These are phyloP conservation scores for Jaapia argillacea DNA, from an alignment of 768 basidiomycete species.

Conservation along the genomic window DNA sequence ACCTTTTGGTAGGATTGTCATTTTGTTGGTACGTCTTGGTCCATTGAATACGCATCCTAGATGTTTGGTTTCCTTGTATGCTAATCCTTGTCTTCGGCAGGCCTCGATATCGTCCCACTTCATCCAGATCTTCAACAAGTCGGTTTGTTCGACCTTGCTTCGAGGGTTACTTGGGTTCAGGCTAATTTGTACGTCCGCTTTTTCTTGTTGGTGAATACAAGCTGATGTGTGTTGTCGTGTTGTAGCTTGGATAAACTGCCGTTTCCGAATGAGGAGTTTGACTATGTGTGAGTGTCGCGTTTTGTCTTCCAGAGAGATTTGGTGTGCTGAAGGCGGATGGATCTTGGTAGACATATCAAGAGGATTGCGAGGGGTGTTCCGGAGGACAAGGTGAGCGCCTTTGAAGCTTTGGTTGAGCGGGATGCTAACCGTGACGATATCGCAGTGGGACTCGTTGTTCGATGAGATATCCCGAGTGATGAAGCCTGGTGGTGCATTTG, in stretches of 20 bases:
- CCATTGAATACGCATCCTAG: not conserved
- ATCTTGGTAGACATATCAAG: conserved; percentile 45
- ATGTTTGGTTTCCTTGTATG: not conserved
- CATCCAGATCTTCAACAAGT: conserved; percentile 58
- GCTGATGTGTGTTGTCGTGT: conserved; percentile 1
- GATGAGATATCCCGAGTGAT: conserved; percentile 65
- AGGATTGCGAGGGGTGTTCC: conserved; percentile 68
- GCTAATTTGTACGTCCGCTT: conserved; percentile 50
- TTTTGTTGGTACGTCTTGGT: conserved; percentile 46
- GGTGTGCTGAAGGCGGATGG: conserved; percentile 5
- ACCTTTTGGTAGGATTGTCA: conserved; percentile 37
- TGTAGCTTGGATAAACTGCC: conserved; percentile 57
- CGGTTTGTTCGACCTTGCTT: conserved; percentile 45
- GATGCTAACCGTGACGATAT: too few relatives aligned
- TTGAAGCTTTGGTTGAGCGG: too few relatives aligned
- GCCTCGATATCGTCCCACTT: conserved; percentile 61
- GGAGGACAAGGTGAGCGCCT: conserved; percentile 47
- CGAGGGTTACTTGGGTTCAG: conserved; percentile 62
- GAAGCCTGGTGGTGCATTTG: conserved; percentile 66
- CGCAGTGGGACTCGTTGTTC: conserved; percentile 56
- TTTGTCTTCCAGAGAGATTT: not conserved
- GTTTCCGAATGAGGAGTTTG: conserved; percentile 64
- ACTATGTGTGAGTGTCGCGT: conserved; percentile 50
- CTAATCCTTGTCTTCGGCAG: conserved; percentile 20
- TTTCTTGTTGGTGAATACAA: conserved; percentile 4